Evolutionary conservation across 2,329 filamentous ascomycete genomes (phyloP).

Genomic region (Geoglossum cookeanum): DNA sequence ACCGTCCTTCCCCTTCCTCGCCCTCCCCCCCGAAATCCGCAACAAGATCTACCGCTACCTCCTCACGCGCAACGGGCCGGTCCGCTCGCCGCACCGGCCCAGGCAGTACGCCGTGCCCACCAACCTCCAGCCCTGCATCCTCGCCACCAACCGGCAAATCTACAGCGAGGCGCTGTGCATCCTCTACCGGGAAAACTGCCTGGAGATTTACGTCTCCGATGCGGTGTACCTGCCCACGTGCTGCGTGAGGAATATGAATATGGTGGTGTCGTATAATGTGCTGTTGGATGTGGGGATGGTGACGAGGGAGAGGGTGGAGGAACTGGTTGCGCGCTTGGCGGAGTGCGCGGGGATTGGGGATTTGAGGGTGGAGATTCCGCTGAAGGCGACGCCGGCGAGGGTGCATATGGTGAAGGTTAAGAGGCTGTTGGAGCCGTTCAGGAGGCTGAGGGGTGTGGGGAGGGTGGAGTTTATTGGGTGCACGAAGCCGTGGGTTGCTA

Average conservation of each 20-base stretch:
- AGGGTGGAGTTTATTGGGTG: not conserved
- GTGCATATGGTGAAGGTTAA: not conserved
- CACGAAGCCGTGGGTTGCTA: not conserved
- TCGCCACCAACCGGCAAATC: not conserved
- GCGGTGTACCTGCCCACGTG: not conserved
- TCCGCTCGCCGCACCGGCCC: not conserved
- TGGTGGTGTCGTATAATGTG: not conserved
- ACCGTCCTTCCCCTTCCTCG: not conserved
- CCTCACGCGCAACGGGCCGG: not conserved
- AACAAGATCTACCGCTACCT: conserved; percentile 1
- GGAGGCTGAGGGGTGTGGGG: not conserved
- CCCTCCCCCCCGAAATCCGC: not conserved
- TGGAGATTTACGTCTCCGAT: not conserved
- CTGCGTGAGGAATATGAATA: not conserved
- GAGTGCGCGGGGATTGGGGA: not conserved
- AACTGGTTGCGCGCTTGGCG: not conserved
- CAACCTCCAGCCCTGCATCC: not conserved
- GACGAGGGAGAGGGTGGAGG: not conserved
- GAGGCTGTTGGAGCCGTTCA: not conserved
- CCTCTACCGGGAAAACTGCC: not conserved
- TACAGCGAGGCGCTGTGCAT: not conserved
- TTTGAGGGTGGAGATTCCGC: not conserved
- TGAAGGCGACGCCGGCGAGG: not conserved
- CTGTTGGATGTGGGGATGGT: not conserved
- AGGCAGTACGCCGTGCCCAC: not conserved